Base-by-base conservation (phyloP, 1,284 basidiomycete genomes). In the Exobasidium rhododendri region DNA sequence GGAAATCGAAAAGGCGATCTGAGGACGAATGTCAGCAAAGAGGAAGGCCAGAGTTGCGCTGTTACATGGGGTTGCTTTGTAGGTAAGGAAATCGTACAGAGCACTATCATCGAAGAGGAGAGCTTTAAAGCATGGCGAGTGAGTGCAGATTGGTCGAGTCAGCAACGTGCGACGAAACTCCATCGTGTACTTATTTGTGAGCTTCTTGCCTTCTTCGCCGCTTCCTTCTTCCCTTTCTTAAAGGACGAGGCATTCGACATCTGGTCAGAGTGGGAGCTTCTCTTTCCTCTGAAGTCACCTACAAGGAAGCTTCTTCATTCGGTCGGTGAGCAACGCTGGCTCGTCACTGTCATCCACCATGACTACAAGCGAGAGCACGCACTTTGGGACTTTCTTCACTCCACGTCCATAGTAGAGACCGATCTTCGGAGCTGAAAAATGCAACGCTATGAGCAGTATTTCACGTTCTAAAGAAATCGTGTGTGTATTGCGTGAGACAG, bases 191-290 rank as follows among this genome's bases (percentile, higher is more conserved):
- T 20, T 51, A 10, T 54, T 4, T 57, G 59, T 1, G 13, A 17
- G 7, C 49, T 20, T 26, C 30, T 47, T 28, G 2, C 26, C 24
- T 53, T 58, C 22, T 29, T 29, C 80, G n/a, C n/a, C n/a, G n/a
- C n/a, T n/a, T n/a, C n/a, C n/a, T n/a, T n/a, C n/a, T n/a, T n/a
- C n/a, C n/a, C n/a, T n/a, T 43, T 35, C 53, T 45, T 45, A 30
- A 75, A 94, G 91, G 92, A 96, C 45, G 96, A 98, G 81, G 94
- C 93, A 0, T 98, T 97, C 78, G 89, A 88, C 6, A 94, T 96
- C 67, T 99, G 94, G 94, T 84, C 85, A 1, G 90, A 94, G 70
- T 99, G 96, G 94, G 88, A 91, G 20, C 85, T 88, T 26, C 87
- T 91, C 64, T 97, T 93, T 78, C 86, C 89, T 0, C 88, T 89